Conservation (phyloP, 768 basidiomycete species). For the Crepidotus variabilis region DNA sequence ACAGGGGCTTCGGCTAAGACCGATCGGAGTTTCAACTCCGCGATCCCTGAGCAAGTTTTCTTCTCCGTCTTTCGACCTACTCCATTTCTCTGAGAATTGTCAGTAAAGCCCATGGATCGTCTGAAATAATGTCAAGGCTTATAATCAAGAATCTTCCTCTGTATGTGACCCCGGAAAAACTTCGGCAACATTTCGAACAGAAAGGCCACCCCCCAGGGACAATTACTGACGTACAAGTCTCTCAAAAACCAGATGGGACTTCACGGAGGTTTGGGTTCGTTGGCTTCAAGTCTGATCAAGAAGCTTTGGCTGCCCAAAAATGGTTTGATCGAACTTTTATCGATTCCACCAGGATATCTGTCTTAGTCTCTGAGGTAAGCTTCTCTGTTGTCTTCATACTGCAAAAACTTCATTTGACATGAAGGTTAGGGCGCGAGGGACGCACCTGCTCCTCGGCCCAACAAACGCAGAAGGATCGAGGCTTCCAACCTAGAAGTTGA, state of each 20-base stretch:
- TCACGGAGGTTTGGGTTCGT: slow-evolving; percentile 90
- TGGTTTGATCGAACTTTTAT: slow-evolving; percentile 89
- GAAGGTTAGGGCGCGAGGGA: slow-evolving; percentile 59
- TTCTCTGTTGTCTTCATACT: slow-evolving; percentile 7
- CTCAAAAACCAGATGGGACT: slow-evolving; percentile 71
- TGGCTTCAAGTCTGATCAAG: slow-evolving; percentile 78
- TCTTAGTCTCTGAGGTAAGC: slow-evolving; percentile 75
- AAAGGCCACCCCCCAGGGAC: slow-evolving; percentile 57
- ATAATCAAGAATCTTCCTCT: slow-evolving; percentile 79
- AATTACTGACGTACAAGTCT: slow-evolving; percentile 85
- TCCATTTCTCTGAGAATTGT: slow-evolving; percentile 18
- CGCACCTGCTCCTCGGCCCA: slow-evolving; percentile 63
- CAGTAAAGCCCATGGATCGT: not conserved
- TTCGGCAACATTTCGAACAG: slow-evolving; percentile 67
- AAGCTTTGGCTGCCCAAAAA: slow-evolving; percentile 69
- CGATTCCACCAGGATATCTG: slow-evolving; percentile 72
- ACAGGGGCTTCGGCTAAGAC: slow-evolving; percentile 16
- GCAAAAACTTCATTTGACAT: not conserved
- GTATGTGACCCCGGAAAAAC: slow-evolving; percentile 58
- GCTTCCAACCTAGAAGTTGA: slow-evolving; percentile 19
- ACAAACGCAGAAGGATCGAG: slow-evolving; percentile 60
- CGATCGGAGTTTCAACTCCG: slow-evolving; percentile 20
- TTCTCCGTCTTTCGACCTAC: slow-evolving; percentile 14
- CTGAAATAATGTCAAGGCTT: slow-evolving; percentile 67
- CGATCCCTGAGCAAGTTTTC: slow-evolving; percentile 9